phyloP scores from a whole-genome alignment of 805 yeast genomes.

The Maudiozyma barnettii region DNA sequence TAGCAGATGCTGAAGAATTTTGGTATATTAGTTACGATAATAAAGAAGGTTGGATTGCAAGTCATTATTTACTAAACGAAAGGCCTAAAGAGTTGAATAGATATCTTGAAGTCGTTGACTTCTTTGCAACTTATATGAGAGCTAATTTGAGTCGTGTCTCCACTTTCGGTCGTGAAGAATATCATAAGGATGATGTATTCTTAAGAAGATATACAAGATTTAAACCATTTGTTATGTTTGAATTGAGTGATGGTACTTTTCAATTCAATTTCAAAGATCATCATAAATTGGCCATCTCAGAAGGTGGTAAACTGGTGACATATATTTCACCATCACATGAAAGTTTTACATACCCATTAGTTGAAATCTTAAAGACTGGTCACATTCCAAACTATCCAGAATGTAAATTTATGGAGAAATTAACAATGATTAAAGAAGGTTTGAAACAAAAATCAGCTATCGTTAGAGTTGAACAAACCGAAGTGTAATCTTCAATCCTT shows the following conservation, averaged over 20 bases:
- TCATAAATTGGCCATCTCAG: slow-evolving; percentile 74
- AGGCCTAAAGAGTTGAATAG: slow-evolving; percentile 45
- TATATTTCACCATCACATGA: slow-evolving; percentile 72
- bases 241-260: slow-evolving; percentile 81
- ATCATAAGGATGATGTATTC: slow-evolving; percentile 57
- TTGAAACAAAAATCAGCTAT: slow-evolving; percentile 33
- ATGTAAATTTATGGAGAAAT: slow-evolving; percentile 37
- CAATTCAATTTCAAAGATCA: slow-evolving; percentile 96
- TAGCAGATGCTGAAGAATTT: slow-evolving; percentile 52
- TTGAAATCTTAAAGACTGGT: slow-evolving; percentile 39
- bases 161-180: slow-evolving; percentile 40
- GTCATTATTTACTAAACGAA: slow-evolving; percentile 35
- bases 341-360: slow-evolving; percentile 55
- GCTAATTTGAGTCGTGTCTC: slow-evolving; percentile 78
- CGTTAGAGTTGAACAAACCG: slow-evolving; percentile 18
- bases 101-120: slow-evolving; percentile 77
- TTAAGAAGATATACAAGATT: slow-evolving; percentile 77
- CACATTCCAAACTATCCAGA: slow-evolving; percentile 39
- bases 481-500: neutral
- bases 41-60: slow-evolving; percentile 45
- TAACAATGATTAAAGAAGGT: slow-evolving; percentile 56
- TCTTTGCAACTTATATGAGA: slow-evolving; percentile 86
- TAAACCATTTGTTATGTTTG: slow-evolving; percentile 79
- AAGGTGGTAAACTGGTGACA: slow-evolving; percentile 65
- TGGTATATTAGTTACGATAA: slow-evolving; percentile 49